Evolutionary conservation across 106 monocot species (phyloP), one percentile per base, ranked within the genome.

Genomic region (Chionographis japonica): DNA sequence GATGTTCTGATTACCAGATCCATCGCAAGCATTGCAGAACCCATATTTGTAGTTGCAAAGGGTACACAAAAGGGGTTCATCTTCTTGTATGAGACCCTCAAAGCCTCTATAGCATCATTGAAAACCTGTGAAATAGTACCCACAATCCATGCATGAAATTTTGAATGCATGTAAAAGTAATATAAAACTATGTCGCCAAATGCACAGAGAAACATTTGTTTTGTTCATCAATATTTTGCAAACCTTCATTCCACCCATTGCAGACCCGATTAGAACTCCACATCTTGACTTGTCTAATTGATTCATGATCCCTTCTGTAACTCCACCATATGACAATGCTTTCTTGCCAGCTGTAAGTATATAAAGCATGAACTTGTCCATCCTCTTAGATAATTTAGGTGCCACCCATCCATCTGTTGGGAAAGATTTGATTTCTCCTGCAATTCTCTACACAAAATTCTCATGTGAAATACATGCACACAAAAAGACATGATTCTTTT

Each of bases 361-460:
- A 59, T 90, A 90, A 37, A 90, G 83, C 90, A 90, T 90, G 57
- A 90, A 90, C 50, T 90, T 90, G 66, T 90, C 90, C 90, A 90
- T 80, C 61, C 90, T 53, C 73, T 83, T 86, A 0, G 90, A 78
- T 19, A 90, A 52, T 62, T 90, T 90, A 16, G 90, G 90, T 9
- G 78, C 76, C 49, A 86, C 90, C 90, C 83, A 90, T 18, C 90
- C 90, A 57, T 90, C 86, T 43, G 81, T 66, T 11, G 86, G 86
- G 73, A 90, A 86, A 10, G 83, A 80, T 63, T 90, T 90, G 65
- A 90, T 90, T 63, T 90, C 90, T 15, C 86, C 90, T 46, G 90
- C 90, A 67, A 90, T 90, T 68, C 90, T 90, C 90, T 90, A 57
- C 38, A 60, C 4, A 60, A 67, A 50, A 55, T 2, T n/a, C 16